Evolutionary conservation across 306 rosid species (phyloP).

Genomic region (Cucurbita moschata): DNA sequence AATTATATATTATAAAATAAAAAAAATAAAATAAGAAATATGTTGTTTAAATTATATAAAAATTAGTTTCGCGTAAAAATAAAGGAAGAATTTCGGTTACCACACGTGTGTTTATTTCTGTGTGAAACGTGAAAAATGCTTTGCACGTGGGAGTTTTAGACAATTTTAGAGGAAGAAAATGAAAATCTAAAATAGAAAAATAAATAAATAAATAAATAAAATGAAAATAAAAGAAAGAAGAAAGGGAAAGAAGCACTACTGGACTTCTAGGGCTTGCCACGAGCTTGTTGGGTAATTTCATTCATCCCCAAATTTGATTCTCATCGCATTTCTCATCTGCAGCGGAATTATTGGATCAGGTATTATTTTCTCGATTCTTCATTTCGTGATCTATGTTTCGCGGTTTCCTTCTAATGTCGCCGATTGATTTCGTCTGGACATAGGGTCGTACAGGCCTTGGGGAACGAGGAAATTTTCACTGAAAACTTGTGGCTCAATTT

Average conservation of each 20-base stretch:
- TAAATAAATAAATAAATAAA: neutral
- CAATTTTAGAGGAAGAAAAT: no score
- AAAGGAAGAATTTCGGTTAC: no score
- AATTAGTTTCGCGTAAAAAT: no score
- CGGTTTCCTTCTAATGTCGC: neutral
- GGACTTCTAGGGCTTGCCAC: neutral
- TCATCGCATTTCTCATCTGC: neutral
- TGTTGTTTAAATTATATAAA: no score
- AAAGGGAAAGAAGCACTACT: neutral
- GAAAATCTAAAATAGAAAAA: neutral
- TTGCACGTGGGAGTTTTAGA: no score
- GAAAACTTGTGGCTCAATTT: neutral
- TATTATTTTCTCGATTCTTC: neutral
- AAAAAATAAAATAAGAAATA: no score
- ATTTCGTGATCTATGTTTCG: neutral
- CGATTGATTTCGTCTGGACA: neutral
- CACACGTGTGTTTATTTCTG: no score
- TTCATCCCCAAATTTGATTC: neutral
- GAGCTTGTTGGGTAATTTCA: neutral
- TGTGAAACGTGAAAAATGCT: no score
- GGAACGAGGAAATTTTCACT: neutral
- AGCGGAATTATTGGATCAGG: neutral
- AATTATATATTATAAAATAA: no score
- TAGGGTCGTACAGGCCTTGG: neutral
- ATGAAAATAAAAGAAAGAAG: neutral